These are phyloP conservation scores for Cladosporium velox DNA, from an alignment of 2,329 filamentous ascomycete genomes.

Conservation along the genomic window DNA sequence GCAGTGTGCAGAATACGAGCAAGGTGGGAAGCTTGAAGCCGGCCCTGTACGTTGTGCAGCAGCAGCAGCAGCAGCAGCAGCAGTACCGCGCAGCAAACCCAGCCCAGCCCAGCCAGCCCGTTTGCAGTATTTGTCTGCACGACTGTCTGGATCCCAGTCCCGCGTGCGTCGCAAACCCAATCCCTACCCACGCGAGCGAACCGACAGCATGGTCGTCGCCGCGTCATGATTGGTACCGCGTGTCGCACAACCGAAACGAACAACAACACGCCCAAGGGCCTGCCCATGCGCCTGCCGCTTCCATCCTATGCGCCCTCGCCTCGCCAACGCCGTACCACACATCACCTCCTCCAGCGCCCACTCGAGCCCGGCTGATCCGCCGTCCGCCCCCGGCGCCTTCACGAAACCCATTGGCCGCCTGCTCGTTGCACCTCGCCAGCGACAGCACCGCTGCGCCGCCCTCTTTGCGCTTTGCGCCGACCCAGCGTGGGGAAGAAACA, in stretches of 20 bases:
- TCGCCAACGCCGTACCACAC: constrained; percentile 41
- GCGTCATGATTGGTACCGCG: constrained; percentile 32
- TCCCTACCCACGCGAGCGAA: constrained; percentile 7
- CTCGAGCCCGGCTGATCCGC: constrained; percentile 39
- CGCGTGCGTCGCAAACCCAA: constrained; percentile 9
- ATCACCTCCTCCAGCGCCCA: constrained; percentile 16
- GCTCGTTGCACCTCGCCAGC: constrained; percentile 22
- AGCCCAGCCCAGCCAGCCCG: not conserved
- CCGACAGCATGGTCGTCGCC: constrained; percentile 30
- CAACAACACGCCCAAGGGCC: constrained; percentile 28
- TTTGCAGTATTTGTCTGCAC: not conserved
- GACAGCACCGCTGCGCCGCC: not conserved
- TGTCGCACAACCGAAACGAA: constrained; percentile 30
- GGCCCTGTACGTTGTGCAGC: not conserved
- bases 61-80: not conserved
- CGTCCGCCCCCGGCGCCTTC: constrained; percentile 22
- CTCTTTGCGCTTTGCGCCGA: not conserved
- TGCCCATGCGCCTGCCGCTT: constrained; percentile 29
- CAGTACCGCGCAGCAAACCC: constrained; percentile 6
- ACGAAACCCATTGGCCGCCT: constrained; percentile 26
- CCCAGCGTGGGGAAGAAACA: constrained; percentile 1
- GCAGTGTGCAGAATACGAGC: constrained; percentile 4
- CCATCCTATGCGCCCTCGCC: constrained; percentile 30
- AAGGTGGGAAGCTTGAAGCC: not conserved
- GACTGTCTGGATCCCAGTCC: not conserved